Evolutionary conservation across 2,329 filamentous ascomycete species (phyloP), one percentile per base, ranked within the genome.

Genomic region (Hymenoscyphus salicellus): DNA sequence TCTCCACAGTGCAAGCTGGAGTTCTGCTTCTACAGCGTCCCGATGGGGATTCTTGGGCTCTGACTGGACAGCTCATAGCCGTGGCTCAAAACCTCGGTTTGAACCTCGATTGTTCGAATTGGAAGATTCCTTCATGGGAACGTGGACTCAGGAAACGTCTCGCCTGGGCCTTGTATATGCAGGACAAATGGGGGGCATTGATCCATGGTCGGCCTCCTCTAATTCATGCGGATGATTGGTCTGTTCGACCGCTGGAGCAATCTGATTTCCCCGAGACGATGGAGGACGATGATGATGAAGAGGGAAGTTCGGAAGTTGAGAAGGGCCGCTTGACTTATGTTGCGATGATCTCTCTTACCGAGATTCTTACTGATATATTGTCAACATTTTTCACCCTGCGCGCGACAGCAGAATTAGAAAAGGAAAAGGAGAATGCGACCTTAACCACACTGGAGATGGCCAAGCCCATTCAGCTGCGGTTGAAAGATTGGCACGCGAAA

Each of bases 91-190:
- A 97, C 76, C 83, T 97, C 2, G 93, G 93, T 57, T 80, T 97
- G 46, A 93, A 97, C 75, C 86, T 96, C 49, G 92, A 97, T 77
- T 96, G 92, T 78, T 86, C 89, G 5, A 82, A 83, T 61, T 97
- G 93, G 93, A 91, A 91, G 67, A 94, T 97, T 62, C 91, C 93
- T 32, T 83, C 84, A 0, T 97, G 93, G 92, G 93, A 97, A 76
- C 89, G 90, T 71, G 90, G 92, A 0, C 77, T 97, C 65, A 84
- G 93, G 66, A 95, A 94, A 75, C 86, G 93, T 58, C 84, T 97
- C 52, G 92, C 92, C 0, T 97, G 93, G 93, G 93, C 91, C 1
- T 78, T 96, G 60, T 96, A 95, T 75, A 94, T 96, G 89, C 92
- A 97, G 78, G 93, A 97, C 77, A 96, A 91, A 76, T 96, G 93